A percentile compares a stretch with the other conserved stretches of the same genome.
phyloP scores from a whole-genome alignment of 768 basidiomycete species.

The Boletus reticuloceps region DNA sequence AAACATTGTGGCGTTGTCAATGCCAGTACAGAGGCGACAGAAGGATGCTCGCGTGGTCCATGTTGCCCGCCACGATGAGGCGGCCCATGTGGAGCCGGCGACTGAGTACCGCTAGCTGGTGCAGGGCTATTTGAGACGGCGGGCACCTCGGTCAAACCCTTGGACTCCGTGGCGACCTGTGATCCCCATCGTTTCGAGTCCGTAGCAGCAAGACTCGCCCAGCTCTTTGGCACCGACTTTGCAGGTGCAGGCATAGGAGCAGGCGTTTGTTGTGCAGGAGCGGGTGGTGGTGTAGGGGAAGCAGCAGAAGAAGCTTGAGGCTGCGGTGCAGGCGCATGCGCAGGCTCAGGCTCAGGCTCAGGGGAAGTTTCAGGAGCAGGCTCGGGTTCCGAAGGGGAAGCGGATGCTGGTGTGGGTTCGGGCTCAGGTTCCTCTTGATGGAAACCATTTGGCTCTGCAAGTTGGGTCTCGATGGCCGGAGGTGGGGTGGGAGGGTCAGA shows the following conservation, averaged over 20 bases:
- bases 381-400: constrained; percentile 23
- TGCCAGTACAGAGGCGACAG: constrained; percentile 52
- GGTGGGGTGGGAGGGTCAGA: constrained; percentile 33
- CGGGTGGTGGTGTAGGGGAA: constrained; percentile 30
- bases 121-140: constrained; percentile 37
- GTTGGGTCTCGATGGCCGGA: constrained; percentile 38
- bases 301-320: constrained; percentile 10
- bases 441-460: constrained; percentile 41
- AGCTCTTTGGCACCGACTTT: constrained; percentile 67
- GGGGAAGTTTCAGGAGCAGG: constrained; percentile 25
- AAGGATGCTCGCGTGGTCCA: constrained; percentile 42
- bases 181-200: constrained; percentile 84
- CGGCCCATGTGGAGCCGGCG: constrained; percentile 31
- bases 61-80: constrained; percentile 35
- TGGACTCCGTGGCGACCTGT: constrained; percentile 73
- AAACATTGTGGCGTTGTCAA: constrained; percentile 81
- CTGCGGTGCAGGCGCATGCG: constrained; percentile 21
- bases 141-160: constrained; percentile 70
- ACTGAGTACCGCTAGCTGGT: constrained; percentile 39
- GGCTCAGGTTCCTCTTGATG: constrained; percentile 34
- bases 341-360: constrained; percentile 7
- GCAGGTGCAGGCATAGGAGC: constrained; percentile 31
- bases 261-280: constrained; percentile 30
- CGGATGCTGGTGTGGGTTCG: constrained; percentile 26
- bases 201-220: constrained; percentile 89